These are phyloP conservation scores for Telfairia occidentalis DNA, from an alignment of 331 rosid species.

Conservation along the genomic window DNA sequence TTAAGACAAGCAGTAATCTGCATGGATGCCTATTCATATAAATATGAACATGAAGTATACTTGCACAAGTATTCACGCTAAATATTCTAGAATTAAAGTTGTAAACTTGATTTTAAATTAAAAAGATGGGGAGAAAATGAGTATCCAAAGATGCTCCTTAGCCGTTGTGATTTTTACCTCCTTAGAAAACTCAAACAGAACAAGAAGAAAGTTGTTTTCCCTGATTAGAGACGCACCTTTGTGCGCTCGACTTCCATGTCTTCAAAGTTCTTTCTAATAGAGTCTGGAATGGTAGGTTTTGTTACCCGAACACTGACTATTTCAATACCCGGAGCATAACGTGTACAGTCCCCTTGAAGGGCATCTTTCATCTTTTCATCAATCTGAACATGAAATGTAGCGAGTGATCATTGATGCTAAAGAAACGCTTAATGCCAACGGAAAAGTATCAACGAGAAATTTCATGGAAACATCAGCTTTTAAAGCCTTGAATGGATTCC, in stretches of 20 bases:
- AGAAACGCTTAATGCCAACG: not conserved
- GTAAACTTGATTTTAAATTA: not conserved
- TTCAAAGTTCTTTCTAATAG: slow-evolving; percentile 58
- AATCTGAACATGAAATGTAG: slow-evolving; percentile 31
- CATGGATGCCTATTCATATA: not conserved
- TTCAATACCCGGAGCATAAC: slow-evolving; percentile 88
- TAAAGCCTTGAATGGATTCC: not conserved
- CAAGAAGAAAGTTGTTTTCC: not conserved
- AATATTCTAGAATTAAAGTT: not conserved
- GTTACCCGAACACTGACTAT: slow-evolving; percentile 79
- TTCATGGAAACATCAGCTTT: not conserved
- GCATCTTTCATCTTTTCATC: slow-evolving; percentile 94
- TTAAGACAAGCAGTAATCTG: not conserved
- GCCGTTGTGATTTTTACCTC: not conserved
- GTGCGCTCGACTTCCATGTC: slow-evolving; percentile 96
- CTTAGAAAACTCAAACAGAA: not conserved
- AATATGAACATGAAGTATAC: not conserved
- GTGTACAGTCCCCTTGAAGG: slow-evolving; percentile 79
- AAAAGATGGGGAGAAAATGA: not conserved
- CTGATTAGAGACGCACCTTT: slow-evolving; percentile 35
- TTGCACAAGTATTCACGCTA: not conserved
- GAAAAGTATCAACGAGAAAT: not conserved
- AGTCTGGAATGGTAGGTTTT: slow-evolving; percentile 72
- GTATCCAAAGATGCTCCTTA: not conserved
- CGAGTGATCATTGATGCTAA: not conserved